Conservation (phyloP, 148 eudicot genomes). For the Rhododendron ovatum region DNA sequence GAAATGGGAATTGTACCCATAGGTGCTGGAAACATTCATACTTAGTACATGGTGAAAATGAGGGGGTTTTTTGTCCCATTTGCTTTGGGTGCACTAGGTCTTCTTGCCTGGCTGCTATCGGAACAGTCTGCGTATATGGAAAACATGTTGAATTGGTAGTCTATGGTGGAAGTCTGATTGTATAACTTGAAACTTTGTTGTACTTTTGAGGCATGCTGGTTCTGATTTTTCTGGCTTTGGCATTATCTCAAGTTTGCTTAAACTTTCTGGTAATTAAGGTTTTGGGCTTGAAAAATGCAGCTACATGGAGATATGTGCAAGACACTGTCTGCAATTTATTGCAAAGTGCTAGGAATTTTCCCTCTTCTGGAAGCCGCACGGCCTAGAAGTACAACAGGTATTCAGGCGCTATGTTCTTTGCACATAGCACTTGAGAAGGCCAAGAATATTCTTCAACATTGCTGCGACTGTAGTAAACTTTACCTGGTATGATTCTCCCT, state of each 20-base stretch:
- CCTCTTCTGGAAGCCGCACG: conserved; percentile 90
- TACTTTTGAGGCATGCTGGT: background rate
- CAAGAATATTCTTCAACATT: conserved; percentile 80
- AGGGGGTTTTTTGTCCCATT: too few relatives aligned
- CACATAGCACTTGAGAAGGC: conserved; percentile 95
- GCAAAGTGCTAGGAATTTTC: conserved; percentile 69
- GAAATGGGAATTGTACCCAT: background rate
- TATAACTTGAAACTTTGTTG: conserved; percentile 2
- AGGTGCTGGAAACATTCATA: background rate
- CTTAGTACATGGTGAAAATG: background rate
- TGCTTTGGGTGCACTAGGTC: background rate
- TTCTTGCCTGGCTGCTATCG: background rate
- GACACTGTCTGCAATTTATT: conserved; percentile 57
- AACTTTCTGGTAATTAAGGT: background rate
- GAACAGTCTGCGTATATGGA: background rate
- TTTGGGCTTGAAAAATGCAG: conserved; percentile 38
- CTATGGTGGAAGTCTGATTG: background rate
- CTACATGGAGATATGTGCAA: conserved; percentile 95
- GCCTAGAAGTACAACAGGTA: conserved; percentile 90
- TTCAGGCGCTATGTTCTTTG: conserved; percentile 88
- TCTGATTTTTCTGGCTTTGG: background rate
- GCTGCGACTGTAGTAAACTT: conserved; percentile 88
- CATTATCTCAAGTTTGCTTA: background rate
- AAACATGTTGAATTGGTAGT: background rate
- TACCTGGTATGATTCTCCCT: conserved; percentile 62